Base-by-base conservation (phyloP, 148 eudicot genomes). In the Bassia scoparia region DNA sequence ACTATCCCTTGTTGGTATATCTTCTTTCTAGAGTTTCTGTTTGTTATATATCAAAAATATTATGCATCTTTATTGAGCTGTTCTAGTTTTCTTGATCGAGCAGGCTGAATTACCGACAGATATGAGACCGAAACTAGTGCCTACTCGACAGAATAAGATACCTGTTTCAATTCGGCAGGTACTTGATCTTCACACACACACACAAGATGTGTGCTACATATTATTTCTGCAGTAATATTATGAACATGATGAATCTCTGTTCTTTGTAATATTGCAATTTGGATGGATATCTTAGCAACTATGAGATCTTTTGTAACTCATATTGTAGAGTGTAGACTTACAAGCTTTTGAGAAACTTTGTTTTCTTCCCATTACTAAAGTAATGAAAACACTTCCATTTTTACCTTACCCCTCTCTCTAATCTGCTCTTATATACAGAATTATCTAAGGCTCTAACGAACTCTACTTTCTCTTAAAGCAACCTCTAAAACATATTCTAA, bases 71-170 rank as follows among this genome's bases (percentile, higher is more conserved):
- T 66, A 31, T 14, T 73, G 23, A 34, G 64, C 37, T 34, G 67
- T 61, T 79, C 48, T 70, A 30, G 31, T 72, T 30, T 31, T 24
- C 29, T 70, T 68, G n/a, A 70, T 75, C 59, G 79, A 69, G 75
- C 86, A 94, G 98, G 97, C 89, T 82, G 93, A 89, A 80, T 81
- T 94, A 58, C 98, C 98, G 54, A 65, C 70, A 46, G 98, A 94
- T 78, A 85, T 94, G 98, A 83, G 86, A 58, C 98, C 98, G 31
- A 80, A 82, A 79, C 79, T 87, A 84, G 97, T 88, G 78, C 71
- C 95, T 49, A 77, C 85, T 79, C 88, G 85, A 27, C 97, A 89
- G 77, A 95, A 91, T 74, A 95, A 95, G 80, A 80, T 95, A 71
- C 86, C 97, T 2, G 53, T 73, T 29, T 81, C 98, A 50, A 83